Conservation (phyloP, 345 rosid species). For the Gossypium rotundifolium region DNA sequence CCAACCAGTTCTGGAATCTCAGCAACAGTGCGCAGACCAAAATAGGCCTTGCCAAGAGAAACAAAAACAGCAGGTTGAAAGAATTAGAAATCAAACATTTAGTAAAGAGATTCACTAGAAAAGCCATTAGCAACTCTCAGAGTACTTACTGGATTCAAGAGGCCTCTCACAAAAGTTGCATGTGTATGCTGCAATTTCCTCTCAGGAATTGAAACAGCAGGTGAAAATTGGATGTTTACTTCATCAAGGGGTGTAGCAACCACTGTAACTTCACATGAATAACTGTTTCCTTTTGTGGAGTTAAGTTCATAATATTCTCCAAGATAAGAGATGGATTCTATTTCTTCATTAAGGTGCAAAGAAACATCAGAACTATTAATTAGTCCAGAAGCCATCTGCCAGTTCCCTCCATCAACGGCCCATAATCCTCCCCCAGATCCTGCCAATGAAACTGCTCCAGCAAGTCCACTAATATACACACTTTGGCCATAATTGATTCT, state of each 20-base stretch:
- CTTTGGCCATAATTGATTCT: constrained; percentile 94
- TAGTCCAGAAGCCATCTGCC: constrained; percentile 87
- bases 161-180: constrained; percentile 89
- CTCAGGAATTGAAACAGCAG: constrained; percentile 58
- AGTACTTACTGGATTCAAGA: constrained; percentile 70
- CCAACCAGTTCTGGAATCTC: constrained; percentile 78
- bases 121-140: not conserved
- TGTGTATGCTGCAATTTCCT: constrained; percentile 86
- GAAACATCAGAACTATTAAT: constrained; percentile 60
- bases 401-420: constrained; percentile 90
- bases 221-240: constrained; percentile 55
- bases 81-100: not conserved
- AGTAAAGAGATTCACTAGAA: not conserved
- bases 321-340: constrained; percentile 50
- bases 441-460: constrained; percentile 96
- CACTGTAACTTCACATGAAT: constrained; percentile 56
- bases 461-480: constrained; percentile 73
- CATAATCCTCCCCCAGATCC: constrained; percentile 88
- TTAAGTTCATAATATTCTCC: constrained; percentile 73
- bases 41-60: constrained; percentile 52
- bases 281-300: constrained; percentile 62
- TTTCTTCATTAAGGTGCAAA: constrained; percentile 64
- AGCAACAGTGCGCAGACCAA: constrained; percentile 49
- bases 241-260: constrained; percentile 84
- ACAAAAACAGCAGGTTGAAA: not conserved